phyloP scores from a whole-genome alignment of 257 asterid species.

The Solanum paucissectum region DNA sequence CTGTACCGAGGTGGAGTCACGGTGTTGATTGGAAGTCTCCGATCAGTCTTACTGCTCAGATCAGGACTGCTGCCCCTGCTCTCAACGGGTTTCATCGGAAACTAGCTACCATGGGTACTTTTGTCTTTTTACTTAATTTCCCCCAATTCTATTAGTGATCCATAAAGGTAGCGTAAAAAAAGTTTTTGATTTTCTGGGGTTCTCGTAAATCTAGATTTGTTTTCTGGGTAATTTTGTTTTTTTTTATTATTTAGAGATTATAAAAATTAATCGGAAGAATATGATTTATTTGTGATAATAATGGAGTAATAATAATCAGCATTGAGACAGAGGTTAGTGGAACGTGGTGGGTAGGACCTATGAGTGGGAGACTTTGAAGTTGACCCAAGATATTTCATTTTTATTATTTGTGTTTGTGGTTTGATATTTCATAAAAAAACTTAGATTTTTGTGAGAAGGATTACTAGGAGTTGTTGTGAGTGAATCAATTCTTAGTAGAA shows the following conservation, averaged over 20 bases:
- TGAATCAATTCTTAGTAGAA: background rate
- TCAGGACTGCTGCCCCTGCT: conserved; percentile 53
- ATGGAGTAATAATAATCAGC: background rate
- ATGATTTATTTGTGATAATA: background rate
- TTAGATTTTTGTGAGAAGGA: background rate
- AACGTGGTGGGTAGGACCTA: conserved; percentile 4
- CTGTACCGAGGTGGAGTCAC: conserved; percentile 82
- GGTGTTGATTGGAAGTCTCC: conserved; percentile 86
- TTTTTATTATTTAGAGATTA: background rate
- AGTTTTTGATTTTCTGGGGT: background rate
- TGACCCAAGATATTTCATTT: background rate
- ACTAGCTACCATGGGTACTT: conserved; percentile 74
- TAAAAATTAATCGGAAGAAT: background rate
- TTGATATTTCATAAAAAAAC: background rate
- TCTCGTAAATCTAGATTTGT: background rate
- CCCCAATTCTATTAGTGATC: background rate
- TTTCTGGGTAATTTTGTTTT: conserved; percentile 5
- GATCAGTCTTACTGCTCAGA: conserved; percentile 49
- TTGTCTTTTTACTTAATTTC: background rate
- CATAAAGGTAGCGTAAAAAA: background rate
- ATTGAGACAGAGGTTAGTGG: background rate
- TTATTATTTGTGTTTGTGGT: background rate
- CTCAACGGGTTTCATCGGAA: conserved; percentile 43
- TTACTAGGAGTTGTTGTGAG: background rate
- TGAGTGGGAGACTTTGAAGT: background rate